These are phyloP conservation scores for Claviceps digitariae DNA, from an alignment of 2,329 filamentous ascomycete species.

Conservation along the genomic window DNA sequence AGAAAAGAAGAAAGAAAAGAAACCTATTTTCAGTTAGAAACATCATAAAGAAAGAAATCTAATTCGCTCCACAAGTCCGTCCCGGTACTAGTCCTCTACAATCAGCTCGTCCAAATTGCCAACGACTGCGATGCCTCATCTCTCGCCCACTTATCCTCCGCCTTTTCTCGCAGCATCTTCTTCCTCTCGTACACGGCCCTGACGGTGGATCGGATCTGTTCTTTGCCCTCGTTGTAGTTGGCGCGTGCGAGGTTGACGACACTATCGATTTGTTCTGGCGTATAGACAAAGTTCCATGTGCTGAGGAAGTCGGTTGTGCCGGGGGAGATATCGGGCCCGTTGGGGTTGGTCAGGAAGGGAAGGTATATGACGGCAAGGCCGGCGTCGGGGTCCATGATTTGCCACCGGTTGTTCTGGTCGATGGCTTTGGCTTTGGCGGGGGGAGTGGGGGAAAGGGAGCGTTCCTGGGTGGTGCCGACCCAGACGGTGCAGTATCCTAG, in stretches of 20 bases:
- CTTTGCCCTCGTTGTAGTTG: slow-evolving; percentile 74
- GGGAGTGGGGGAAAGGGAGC: slow-evolving; percentile 39
- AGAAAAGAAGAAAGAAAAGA: accelerated
- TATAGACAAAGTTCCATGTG: slow-evolving; percentile 98
- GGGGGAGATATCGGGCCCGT: slow-evolving; percentile 71
- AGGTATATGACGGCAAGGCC: slow-evolving; percentile 86
- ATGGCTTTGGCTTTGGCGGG: slow-evolving; percentile 37
- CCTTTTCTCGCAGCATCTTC: slow-evolving; percentile 50
- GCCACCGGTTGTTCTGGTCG: slow-evolving; percentile 52
- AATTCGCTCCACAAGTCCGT: neutral
- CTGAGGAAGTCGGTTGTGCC: slow-evolving; percentile 72
- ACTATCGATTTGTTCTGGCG: slow-evolving; percentile 73
- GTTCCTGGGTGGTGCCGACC: slow-evolving; percentile 75
- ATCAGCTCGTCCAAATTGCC: slow-evolving; percentile 3
- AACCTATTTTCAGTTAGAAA: too few relatives aligned
- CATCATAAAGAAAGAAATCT: neutral
- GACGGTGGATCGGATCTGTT: slow-evolving; percentile 65
- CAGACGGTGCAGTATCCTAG: slow-evolving; percentile 89
- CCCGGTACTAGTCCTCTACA: too few relatives aligned
- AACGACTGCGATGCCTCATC: slow-evolving; percentile 10
- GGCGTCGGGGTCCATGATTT: slow-evolving; percentile 57
- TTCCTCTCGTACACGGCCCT: slow-evolving; percentile 88
- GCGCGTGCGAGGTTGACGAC: slow-evolving; percentile 71
- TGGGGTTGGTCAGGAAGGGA: slow-evolving; percentile 72
- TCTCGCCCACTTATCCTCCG: slow-evolving; percentile 27